Conservation (phyloP, 306 rosid species). For the Quillaja saponaria region DNA sequence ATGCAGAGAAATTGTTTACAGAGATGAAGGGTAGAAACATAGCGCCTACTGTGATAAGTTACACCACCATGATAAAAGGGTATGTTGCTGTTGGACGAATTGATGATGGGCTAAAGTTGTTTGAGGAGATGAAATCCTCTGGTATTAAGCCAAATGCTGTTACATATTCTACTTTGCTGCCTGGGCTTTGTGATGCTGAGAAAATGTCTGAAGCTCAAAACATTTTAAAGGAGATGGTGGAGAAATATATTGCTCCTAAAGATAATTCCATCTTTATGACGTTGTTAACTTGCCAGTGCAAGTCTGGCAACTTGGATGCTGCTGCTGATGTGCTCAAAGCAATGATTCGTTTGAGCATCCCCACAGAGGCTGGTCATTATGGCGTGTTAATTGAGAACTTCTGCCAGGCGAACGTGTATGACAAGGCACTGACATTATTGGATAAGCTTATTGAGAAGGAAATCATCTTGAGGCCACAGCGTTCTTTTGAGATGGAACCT, state of each 20-base stretch:
- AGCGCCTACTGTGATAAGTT: constrained; percentile 72
- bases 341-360: constrained; percentile 78
- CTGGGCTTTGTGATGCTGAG: constrained; percentile 74
- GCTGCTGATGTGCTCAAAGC: constrained; percentile 73
- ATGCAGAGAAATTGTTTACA: constrained; percentile 69
- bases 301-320: constrained; percentile 75
- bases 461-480: constrained; percentile 64
- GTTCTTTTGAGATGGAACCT: constrained; percentile 66
- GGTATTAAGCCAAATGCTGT: constrained; percentile 78
- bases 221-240: constrained; percentile 76
- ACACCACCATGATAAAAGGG: constrained; percentile 81
- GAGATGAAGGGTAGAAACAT: constrained; percentile 79
- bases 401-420: constrained; percentile 68
- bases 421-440: constrained; percentile 64
- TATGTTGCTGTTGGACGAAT: constrained; percentile 58
- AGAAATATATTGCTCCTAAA: constrained; percentile 63
- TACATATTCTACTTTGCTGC: constrained; percentile 71
- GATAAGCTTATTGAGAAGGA: constrained; percentile 85
- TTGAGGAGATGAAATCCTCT: constrained; percentile 69
- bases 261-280: constrained; percentile 67
- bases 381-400: constrained; percentile 77
- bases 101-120: constrained; percentile 57
- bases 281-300: constrained; percentile 60
- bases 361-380: constrained; percentile 87
- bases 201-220: constrained; percentile 54